Evolutionary conservation across 148 eudicot genomes (phyloP).

Genomic region (Drosera capensis): DNA sequence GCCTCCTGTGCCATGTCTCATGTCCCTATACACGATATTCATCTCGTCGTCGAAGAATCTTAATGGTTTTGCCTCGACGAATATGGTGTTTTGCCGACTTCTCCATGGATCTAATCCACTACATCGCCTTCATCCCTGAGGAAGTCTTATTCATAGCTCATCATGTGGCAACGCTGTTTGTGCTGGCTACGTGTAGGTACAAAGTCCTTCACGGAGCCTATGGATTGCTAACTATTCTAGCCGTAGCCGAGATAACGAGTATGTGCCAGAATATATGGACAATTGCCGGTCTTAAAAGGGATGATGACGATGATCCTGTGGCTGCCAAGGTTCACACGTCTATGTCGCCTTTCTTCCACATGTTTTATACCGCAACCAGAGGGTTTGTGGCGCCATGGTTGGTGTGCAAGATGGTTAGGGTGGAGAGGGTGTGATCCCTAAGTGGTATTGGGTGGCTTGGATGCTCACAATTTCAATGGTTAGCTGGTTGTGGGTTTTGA

Average conservation of each 20-base stretch:
- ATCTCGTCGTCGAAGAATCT: constrained; percentile 11
- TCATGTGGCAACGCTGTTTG: constrained; percentile 64
- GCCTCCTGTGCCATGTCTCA: constrained; percentile 58
- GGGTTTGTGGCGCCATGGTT: constrained; percentile 51
- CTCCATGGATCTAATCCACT: constrained; percentile 49
- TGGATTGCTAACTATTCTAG: constrained; percentile 32
- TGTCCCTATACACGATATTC: constrained; percentile 25
- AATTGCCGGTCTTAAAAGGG: constrained; percentile 27
- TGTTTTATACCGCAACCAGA: constrained; percentile 42
- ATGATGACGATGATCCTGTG: constrained; percentile 18
- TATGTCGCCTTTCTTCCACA: constrained; percentile 45
- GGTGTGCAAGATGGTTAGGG: constrained; percentile 29
- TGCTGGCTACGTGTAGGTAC: constrained; percentile 47
- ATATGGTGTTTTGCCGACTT: constrained; percentile 57
- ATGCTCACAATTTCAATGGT: constrained; percentile 32
- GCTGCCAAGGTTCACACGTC: constrained; percentile 29
- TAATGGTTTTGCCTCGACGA: constrained; percentile 25
- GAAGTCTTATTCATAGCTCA: constrained; percentile 62
- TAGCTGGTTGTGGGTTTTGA: constrained; percentile 59
- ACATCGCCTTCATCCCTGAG: constrained; percentile 35
- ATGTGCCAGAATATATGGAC: constrained; percentile 72
- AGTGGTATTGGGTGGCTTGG: constrained; percentile 80
- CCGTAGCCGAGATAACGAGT: constrained; percentile 67
- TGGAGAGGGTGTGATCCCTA: constrained; percentile 41
- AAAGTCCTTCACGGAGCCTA: constrained; percentile 38